Conservation (phyloP, 78 protist genomes). For the Thecamonas trahens region DNA sequence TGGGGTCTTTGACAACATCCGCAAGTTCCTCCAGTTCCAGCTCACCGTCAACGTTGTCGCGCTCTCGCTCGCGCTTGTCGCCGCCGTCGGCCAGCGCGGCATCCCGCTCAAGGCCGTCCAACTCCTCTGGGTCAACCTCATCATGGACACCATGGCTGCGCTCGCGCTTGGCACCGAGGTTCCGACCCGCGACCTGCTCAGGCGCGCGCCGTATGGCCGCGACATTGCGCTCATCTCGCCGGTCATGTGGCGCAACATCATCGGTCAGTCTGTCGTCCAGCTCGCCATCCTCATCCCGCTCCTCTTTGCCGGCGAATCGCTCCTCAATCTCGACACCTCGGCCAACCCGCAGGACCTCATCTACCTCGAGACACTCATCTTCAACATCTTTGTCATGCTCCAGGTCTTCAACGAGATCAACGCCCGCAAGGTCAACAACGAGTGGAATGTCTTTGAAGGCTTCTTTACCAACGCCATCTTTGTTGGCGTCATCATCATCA, state of each 20-base stretch:
- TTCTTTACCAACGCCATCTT: constrained; percentile 49
- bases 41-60: constrained; percentile 90
- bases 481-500: constrained; percentile 33
- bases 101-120: constrained; percentile 86
- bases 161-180: constrained; percentile 97
- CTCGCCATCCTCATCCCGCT: constrained; percentile 36
- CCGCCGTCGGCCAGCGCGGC: constrained; percentile 33
- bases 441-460: constrained; percentile 13
- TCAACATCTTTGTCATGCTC: constrained; percentile 88
- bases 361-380: constrained; percentile 61
- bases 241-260: constrained; percentile 73
- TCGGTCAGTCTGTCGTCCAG: constrained; percentile 72
- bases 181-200: constrained; percentile 74
- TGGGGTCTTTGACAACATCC: constrained; percentile 79
- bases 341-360: not conserved
- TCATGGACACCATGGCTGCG: constrained; percentile 99
- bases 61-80: constrained; percentile 68
- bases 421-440: constrained; percentile 33
- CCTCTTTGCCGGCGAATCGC: constrained; percentile 20
- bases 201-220: constrained; percentile 70
- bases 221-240: constrained; percentile 44
- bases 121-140: constrained; percentile 96
- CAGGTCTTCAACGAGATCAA: constrained; percentile 94
- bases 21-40: constrained; percentile 94
- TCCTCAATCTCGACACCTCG: not conserved